Base-by-base conservation (phyloP, 768 basidiomycete species). In the Lactifluus pinguis region DNA sequence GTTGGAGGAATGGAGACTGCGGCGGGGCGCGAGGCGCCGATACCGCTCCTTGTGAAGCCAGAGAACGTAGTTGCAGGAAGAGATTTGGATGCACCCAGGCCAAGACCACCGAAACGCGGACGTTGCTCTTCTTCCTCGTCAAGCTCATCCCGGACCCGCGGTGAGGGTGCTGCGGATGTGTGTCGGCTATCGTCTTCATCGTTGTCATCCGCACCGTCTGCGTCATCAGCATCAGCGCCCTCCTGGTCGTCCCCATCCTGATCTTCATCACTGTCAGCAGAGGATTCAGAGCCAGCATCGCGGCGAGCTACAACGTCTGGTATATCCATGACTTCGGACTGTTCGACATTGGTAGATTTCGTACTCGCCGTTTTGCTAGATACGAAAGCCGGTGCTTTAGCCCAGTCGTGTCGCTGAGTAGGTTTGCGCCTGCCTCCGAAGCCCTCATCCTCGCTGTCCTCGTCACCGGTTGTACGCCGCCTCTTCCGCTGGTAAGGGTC, bases 351-450 rank as follows among this genome's bases (percentile, higher is more conserved):
- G 21, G 55, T 71, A 17, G 51, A 47, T 52, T 62, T 54, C 7
- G 21, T 36, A 29, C 15, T 38, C n/a, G 42, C 57, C 57, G 41
- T 50, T 61, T 82, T 79, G 17, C 83, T 77, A 1, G 83, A 79
- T 13, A 89, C 82, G 68, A 92, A 92, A 1, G 85, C 80, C 13
- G 89, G 89, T 3, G 85, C 84, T 74, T 85, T 87, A 29, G 87
- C 79, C 83, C 88, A 89, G 71, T 89, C 81, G 17, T 74, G 79
- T 66, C 76, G 79, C 69, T 77, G 80, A 56, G 69, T 65, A 55
- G 65, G 72, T 47, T 69, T 63, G 57, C 68, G 69, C 44, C 61
- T 66, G 53, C 62, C 64, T 19, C 63, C 69, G 49, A 67, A 67
- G 13, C 66, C 71, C 41, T 74, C 72, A 29, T 72, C 76, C 53